Percentiles rank a stretch among this genome's conserved stretches.
Conservation (phyloP, 495 filamentous ascomycete genomes). For the Cryomyces minteri region DNA sequence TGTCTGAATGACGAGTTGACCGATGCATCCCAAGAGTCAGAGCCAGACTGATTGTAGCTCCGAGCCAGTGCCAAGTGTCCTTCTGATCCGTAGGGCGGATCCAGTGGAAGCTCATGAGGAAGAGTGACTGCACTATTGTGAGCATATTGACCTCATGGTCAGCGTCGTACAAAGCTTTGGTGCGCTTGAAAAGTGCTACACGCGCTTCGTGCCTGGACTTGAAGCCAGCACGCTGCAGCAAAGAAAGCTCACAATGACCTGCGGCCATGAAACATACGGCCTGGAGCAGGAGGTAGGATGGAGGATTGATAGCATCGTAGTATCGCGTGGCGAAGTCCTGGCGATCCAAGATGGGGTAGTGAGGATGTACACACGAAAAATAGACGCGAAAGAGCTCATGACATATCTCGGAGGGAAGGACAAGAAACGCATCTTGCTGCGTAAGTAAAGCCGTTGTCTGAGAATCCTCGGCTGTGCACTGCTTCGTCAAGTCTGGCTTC, state of each 20-base stretch:
- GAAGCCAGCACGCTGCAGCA: neutral
- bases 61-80: constrained; percentile 2
- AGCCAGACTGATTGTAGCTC: neutral
- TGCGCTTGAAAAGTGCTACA: neutral
- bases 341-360: no score
- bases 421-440: no score
- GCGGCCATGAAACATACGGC: neutral
- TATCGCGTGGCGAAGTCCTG: no score
- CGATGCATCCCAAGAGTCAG: constrained; percentile 1
- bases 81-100: neutral
- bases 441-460: no score
- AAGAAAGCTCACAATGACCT: neutral
- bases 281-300: neutral
- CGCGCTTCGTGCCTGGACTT: neutral
- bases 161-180: constrained; percentile 1
- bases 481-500: no score
- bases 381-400: no score
- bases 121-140: constrained; percentile 1
- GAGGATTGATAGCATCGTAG: no score
- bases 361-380: no score
- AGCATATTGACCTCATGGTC: neutral
- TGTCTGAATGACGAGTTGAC: neutral
- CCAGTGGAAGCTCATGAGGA: constrained; percentile 1
- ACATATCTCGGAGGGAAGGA: no score
- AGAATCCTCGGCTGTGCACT: no score